A percentile compares a stretch with the other conserved stretches of the same genome.
Evolutionary conservation across 495 filamentous ascomycete species (phyloP).

Genomic region (Xylaria cubensis): DNA sequence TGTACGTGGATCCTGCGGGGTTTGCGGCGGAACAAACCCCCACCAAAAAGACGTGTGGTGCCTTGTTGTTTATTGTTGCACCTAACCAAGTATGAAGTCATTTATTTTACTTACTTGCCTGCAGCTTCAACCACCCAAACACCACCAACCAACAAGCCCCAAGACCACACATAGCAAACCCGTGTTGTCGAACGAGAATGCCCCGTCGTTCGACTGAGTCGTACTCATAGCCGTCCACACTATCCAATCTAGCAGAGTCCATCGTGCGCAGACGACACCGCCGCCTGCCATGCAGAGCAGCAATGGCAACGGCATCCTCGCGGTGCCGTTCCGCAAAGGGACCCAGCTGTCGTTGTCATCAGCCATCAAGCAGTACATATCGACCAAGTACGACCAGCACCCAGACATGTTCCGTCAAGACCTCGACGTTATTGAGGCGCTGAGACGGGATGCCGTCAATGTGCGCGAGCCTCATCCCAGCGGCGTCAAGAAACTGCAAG

Average conservation of each 20-base stretch:
- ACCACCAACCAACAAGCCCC: not conserved
- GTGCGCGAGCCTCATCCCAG: slow-evolving; percentile 89
- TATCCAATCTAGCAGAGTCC: too few species aligned
- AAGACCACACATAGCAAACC: not conserved
- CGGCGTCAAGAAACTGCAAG: slow-evolving; percentile 83
- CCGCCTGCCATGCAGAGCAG: slow-evolving; percentile 35
- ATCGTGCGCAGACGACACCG: too few species aligned
- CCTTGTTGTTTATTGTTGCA: not conserved
- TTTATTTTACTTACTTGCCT: slow-evolving; percentile 3
- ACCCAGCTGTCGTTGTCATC: slow-evolving; percentile 74
- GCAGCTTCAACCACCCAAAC: not conserved
- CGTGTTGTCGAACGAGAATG: slow-evolving; percentile 9
- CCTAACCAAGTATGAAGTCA: slow-evolving; percentile 14
- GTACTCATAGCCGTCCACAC: not conserved
- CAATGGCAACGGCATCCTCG: slow-evolving; percentile 52
- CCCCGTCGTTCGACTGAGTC: not conserved
- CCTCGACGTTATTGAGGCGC: slow-evolving; percentile 81
- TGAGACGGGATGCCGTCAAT: slow-evolving; percentile 83
- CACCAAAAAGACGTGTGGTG: not conserved
- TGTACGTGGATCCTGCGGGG: not conserved
- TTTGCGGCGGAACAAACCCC: not conserved
- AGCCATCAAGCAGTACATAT: slow-evolving; percentile 95
- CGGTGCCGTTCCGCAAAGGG: slow-evolving; percentile 86
- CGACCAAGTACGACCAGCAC: slow-evolving; percentile 98
- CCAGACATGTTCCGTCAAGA: slow-evolving; percentile 96